These are phyloP conservation scores for Vicia sativa DNA, from an alignment of 306 rosid species.

Conservation along the genomic window DNA sequence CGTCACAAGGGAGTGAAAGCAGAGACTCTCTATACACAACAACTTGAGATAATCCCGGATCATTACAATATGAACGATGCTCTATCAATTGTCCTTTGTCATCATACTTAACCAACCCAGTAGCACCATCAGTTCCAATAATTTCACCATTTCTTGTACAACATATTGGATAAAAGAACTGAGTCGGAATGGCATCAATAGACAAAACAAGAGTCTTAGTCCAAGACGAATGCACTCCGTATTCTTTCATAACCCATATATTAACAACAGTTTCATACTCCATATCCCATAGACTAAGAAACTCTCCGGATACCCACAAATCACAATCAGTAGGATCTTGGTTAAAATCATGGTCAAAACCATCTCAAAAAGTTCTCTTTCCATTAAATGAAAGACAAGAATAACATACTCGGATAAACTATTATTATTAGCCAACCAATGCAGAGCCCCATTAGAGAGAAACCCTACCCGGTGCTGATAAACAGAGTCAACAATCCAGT, in stretches of 20 bases:
- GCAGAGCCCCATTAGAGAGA: constrained; percentile 17
- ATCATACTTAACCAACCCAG: constrained; percentile 18
- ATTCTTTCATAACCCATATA: constrained; percentile 32
- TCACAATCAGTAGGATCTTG: neutral
- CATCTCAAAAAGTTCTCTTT: constrained; percentile 11
- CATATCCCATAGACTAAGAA: neutral
- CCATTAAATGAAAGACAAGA: constrained; percentile 23
- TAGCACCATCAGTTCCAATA: neutral
- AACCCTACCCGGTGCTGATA: neutral
- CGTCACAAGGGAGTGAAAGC: constrained; percentile 20
- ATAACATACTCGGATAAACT: neutral
- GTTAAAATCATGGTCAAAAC: neutral
- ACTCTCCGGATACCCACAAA: constrained; percentile 29
- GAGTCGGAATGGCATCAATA: neutral
- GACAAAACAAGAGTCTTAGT: constrained; percentile 15
- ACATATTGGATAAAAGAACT: neutral
- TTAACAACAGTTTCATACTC: neutral
- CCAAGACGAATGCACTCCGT: constrained; percentile 38
- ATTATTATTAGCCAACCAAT: neutral
- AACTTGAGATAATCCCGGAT: rapidly evolving
- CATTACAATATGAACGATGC: neutral
- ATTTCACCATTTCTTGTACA: constrained; percentile 27
- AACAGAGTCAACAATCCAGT: too few relatives aligned
- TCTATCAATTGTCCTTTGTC: constrained; percentile 11
- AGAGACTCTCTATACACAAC: constrained; percentile 26